Percentiles rank a stretch among this genome's conserved stretches.
These are phyloP conservation scores for Arthrobotrys megalospora DNA, from an alignment of 2,329 filamentous ascomycete genomes.

Conservation along the genomic window DNA sequence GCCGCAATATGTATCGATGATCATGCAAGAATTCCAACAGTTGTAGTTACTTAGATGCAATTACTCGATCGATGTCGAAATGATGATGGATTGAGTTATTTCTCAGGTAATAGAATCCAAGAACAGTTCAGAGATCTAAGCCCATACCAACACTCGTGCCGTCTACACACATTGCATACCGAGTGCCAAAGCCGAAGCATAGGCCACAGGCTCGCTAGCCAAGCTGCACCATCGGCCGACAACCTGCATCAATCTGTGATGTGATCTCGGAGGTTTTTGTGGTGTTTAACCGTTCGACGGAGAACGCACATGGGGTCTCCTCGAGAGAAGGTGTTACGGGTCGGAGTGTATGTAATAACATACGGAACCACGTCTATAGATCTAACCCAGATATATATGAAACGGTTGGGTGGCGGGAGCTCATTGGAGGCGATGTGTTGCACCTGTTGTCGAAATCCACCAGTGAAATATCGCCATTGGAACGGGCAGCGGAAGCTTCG, in stretches of 20 bases:
- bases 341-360: background rate
- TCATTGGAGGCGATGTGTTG: constrained; percentile 51
- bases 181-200: constrained; percentile 11
- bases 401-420: constrained; percentile 32
- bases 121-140: background rate
- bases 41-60: background rate
- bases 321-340: constrained; percentile 2
- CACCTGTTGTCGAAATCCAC: constrained; percentile 56
- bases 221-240: background rate
- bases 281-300: constrained; percentile 6
- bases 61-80: background rate
- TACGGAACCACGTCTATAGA: constrained; percentile 22
- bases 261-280: constrained; percentile 20
- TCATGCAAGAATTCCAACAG: constrained; percentile 8
- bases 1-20: constrained; percentile 11
- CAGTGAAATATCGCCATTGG: constrained; percentile 51
- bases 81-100: constrained; percentile 11
- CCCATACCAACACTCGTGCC: background rate
- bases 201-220: background rate
- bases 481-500: constrained; percentile 8
- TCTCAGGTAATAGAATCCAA: constrained; percentile 32
- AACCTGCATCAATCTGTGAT: constrained; percentile 15
- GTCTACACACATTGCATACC: constrained; percentile 12
- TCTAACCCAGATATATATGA: constrained; percentile 31
- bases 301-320: constrained; percentile 2